Base-by-base conservation (phyloP, 495 filamentous ascomycete species). In the Articulospora tetracladia region DNA sequence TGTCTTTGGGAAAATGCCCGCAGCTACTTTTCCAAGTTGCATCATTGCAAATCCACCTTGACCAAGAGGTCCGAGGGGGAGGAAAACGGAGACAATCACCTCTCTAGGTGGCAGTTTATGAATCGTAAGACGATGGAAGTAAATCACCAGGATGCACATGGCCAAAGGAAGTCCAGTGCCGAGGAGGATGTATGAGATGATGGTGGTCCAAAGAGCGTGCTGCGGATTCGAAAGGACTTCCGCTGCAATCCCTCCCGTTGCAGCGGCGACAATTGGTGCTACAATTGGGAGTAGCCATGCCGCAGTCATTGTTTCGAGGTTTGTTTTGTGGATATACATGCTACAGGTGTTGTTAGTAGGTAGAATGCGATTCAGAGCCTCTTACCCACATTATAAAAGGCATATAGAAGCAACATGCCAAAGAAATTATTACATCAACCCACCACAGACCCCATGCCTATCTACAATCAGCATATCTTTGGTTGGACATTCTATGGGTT, bases 251-350 rank as follows among this genome's bases (percentile, higher is more conserved):
- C 70, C 77, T 0, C 83, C 85, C 0, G 83, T 75, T 2, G 81
- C 77, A 0, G 83, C 74, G 0, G 83, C 79, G n/a, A 88, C 83
- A n/a, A 86, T 78, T 11, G 77, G 68, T 10, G 76, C 69, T 27
- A 87, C 83, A 22, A 88, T 81, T 15, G 86, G 84, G 1, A 87
- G 73, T 4, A 89, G 76, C 75, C 79, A 85, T 7, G 74, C 73
- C 0, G 84, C 86, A 1, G 82, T 87, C 76, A 87, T 83, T 0
- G 61, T 58, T 7, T 52, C 26, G 27, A 74, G 65, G 22, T 61
- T 58, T 7, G 67, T 62, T 27, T 59, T 68, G 51, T 77, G 72
- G 15, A 61, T 44, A 59, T 61, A 64, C 64, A 70, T 77, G 48
- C 72, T 75, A 22, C 10, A 39, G n/a, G 34, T n/a, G 34, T 10